These are phyloP conservation scores for Musa beccarii DNA, from an alignment of 176 grass and related monocot genomes.

Conservation along the genomic window DNA sequence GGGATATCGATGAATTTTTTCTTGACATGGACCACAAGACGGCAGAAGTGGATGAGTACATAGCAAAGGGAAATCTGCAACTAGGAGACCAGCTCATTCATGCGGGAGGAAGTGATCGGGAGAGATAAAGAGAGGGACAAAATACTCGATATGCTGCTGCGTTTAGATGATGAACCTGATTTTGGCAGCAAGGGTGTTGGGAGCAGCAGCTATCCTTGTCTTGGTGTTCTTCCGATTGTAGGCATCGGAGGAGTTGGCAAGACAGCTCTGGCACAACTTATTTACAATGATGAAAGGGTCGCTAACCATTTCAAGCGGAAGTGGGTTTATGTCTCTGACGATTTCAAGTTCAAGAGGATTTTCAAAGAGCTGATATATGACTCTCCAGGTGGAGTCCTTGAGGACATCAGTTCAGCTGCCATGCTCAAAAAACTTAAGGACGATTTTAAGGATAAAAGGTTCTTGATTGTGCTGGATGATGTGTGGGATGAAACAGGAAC, in stretches of 20 bases:
- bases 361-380: slow-evolving; percentile 1
- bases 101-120: not conserved
- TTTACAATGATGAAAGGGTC: slow-evolving; percentile 3
- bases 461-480: slow-evolving; percentile 29
- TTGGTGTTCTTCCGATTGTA: slow-evolving; percentile 19
- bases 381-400: not conserved
- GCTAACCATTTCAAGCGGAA: not conserved
- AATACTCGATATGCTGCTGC: not conserved
- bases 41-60: too few species aligned
- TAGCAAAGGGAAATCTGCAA: too few species aligned
- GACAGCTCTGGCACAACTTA: slow-evolving; percentile 5
- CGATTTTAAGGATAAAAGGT: not conserved
- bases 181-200: not conserved
- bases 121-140: not conserved
- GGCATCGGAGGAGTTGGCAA: not conserved
- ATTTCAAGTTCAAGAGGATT: not conserved
- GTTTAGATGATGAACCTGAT: not conserved
- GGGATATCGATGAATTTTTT: slow-evolving; percentile 4
- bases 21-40: too few species aligned
- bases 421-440: not conserved
- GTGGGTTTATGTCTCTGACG: slow-evolving; percentile 6
- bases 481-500: slow-evolving; percentile 5
- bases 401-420: not conserved
- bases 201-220: not conserved
- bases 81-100: not conserved